A percentile compares a stretch with the other conserved stretches of the same genome.
Conservation (phyloP, 2,329 filamentous ascomycete species). For the Ceratocystis eucalypticola region DNA sequence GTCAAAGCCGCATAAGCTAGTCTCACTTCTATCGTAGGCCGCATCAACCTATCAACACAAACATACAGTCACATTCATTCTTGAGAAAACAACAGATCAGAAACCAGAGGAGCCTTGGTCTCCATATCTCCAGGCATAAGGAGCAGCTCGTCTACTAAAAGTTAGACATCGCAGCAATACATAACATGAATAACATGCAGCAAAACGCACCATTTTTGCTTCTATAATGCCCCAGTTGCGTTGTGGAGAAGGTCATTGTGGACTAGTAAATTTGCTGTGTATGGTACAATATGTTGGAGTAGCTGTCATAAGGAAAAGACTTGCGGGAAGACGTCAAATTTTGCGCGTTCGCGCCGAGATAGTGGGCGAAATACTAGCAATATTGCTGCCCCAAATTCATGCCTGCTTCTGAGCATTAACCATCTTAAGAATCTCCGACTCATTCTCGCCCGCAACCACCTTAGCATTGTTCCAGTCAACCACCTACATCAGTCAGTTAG, state of each 20-base stretch:
- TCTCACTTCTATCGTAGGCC: background rate
- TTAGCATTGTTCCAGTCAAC: conserved; percentile 93
- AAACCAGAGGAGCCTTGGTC: background rate
- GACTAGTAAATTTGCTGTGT: background rate
- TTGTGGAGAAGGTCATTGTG: background rate
- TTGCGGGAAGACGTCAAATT: background rate
- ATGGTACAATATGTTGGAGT: background rate
- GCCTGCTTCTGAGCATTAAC: conserved; percentile 39
- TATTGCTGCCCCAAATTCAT: background rate
- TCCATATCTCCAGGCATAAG: background rate
- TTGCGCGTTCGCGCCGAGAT: background rate
- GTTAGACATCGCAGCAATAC: background rate
- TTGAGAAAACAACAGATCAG: conserved; percentile 1
- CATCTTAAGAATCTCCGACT: conserved; percentile 81
- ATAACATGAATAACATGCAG: background rate
- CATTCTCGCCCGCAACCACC: conserved; percentile 61
- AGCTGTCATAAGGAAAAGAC: background rate
- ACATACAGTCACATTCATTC: background rate
- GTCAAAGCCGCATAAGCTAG: conserved; percentile 31
- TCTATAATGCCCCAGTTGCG: background rate
- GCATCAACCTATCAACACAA: background rate
- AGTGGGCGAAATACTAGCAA: background rate
- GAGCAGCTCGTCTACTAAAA: conserved; percentile 3
- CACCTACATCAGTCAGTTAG: conserved; percentile 29
- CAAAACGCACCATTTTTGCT: background rate